Conservation (phyloP, 169 alveolate genomes). For the Plasmodium adleri region DNA sequence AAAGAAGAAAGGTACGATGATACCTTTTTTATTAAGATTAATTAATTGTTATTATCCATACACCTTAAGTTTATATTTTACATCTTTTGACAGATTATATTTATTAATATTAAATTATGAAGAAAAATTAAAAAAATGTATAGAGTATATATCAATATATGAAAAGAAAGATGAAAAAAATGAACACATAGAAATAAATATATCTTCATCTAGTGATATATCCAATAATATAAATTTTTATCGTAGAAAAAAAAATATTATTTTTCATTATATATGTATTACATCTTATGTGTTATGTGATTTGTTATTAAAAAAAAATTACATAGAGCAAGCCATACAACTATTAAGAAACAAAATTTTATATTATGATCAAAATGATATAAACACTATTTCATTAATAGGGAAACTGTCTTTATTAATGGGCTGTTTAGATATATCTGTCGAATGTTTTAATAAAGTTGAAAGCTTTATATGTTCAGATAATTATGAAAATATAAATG, state of each 20-base stretch:
- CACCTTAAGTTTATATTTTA: slow-evolving; percentile 40
- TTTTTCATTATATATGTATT: slow-evolving; percentile 33
- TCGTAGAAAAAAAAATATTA: neutral
- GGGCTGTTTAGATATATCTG: slow-evolving; percentile 44
- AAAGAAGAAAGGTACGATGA: slow-evolving; percentile 55
- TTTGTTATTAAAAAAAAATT: slow-evolving; percentile 56
- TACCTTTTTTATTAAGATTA: slow-evolving; percentile 45
- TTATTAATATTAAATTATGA: slow-evolving; percentile 39
- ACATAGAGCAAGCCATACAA: slow-evolving; percentile 63
- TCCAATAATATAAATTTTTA: neutral
- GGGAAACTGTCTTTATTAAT: slow-evolving; percentile 59
- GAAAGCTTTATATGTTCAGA: neutral
- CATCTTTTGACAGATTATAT: slow-evolving; percentile 67
- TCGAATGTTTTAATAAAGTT: slow-evolving; percentile 21
- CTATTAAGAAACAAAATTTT: slow-evolving; percentile 54
- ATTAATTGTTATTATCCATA: slow-evolving; percentile 72
- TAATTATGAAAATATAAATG: neutral
- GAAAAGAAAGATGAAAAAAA: neutral
- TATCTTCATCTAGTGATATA: neutral
- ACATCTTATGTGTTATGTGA: slow-evolving; percentile 68
- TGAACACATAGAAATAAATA: neutral
- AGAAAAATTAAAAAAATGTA: slow-evolving; percentile 5
- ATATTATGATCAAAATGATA: slow-evolving; percentile 22
- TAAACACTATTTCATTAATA: slow-evolving; percentile 43
- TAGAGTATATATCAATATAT: neutral